These are phyloP conservation scores for Helichrysum umbraculigerum DNA, from an alignment of 129 eudicot species.

Conservation along the genomic window DNA sequence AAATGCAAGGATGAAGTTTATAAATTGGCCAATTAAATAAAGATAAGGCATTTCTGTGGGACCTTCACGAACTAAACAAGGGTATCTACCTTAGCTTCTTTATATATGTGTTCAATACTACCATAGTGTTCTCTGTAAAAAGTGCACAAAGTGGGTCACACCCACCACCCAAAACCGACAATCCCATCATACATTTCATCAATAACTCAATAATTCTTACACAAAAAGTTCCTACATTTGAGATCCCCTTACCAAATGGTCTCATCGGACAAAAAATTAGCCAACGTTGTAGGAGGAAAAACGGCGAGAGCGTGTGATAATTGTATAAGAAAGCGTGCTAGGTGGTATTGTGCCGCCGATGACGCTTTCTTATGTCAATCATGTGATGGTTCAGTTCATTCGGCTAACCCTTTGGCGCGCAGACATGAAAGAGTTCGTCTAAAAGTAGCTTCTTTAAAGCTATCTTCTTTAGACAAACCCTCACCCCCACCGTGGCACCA, in stretches of 20 bases:
- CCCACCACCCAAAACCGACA: conserved; percentile 24
- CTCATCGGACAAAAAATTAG: conserved; percentile 49
- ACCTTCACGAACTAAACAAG: conserved; percentile 25
- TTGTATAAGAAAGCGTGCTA: conserved; percentile 74
- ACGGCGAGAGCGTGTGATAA: conserved; percentile 82
- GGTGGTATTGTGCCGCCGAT: conserved; percentile 81
- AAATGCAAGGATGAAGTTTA: conserved; percentile 43
- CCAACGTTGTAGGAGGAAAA: conserved; percentile 66
- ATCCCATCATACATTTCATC: conserved; percentile 28
- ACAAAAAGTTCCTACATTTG: conserved; percentile 29
- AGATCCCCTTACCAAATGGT: conserved; percentile 27
- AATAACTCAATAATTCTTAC: conserved; percentile 9
- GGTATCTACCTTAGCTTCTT: conserved; percentile 29
- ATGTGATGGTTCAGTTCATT: conserved; percentile 65
- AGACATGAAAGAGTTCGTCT: conserved; percentile 76
- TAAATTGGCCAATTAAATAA: conserved; percentile 36
- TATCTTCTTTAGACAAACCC: conserved; percentile 21
- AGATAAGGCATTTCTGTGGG: conserved; percentile 63
- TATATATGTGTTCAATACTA: conserved; percentile 23
- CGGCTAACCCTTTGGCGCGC: conserved; percentile 69
- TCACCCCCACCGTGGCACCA: conserved; percentile 61
- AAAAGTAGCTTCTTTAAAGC: conserved; percentile 42
- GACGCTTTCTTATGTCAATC: conserved; percentile 83
- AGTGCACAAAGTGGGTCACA: conserved; percentile 51
- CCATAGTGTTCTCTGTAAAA: conserved; percentile 41